Conservation (phyloP, 768 basidiomycete species). For the Albatrellus ellisii region DNA sequence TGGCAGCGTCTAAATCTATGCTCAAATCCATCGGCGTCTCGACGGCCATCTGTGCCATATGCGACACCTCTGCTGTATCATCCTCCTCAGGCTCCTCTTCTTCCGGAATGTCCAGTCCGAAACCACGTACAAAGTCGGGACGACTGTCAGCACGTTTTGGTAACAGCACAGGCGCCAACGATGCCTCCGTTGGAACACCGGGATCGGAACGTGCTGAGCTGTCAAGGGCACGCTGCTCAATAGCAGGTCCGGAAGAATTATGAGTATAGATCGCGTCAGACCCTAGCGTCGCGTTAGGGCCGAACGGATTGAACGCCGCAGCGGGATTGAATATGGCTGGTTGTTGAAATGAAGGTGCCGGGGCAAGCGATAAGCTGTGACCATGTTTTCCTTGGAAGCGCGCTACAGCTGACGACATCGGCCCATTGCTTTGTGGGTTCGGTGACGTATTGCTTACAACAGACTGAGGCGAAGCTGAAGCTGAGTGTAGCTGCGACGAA, state of each 20-base stretch:
- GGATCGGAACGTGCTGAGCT: conserved; percentile 36
- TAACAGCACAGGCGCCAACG: conserved; percentile 29
- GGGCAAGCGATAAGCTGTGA: conserved; percentile 62
- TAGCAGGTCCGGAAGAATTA: neutral
- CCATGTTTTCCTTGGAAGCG: conserved; percentile 47
- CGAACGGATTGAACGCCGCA: conserved; percentile 52
- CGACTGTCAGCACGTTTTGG: conserved; percentile 34
- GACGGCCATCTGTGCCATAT: conserved; percentile 4
- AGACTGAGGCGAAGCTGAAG: conserved; percentile 50
- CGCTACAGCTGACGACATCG: too few relatives aligned
- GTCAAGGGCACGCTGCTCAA: too few relatives aligned
- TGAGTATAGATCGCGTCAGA: conserved; percentile 26
- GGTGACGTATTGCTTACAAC: conserved; percentile 40
- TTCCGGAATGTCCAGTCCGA: conserved; percentile 69
- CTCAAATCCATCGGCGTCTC: conserved; percentile 14
- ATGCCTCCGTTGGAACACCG: conserved; percentile 37
- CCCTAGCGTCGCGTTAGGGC: conserved; percentile 38
- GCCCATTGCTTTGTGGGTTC: too few relatives aligned
- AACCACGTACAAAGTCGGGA: conserved; percentile 67
- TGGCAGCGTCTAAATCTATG: conserved; percentile 14
- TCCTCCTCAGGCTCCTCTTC: conserved; percentile 55
- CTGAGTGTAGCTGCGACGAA: conserved; percentile 35
- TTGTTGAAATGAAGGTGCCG: conserved; percentile 33
- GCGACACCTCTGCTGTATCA: conserved; percentile 14
- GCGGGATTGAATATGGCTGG: conserved; percentile 24